A percentile compares a stretch with the other conserved stretches of the same genome.
phyloP scores from a whole-genome alignment of 306 rosid genomes.

The Pueraria montana region DNA sequence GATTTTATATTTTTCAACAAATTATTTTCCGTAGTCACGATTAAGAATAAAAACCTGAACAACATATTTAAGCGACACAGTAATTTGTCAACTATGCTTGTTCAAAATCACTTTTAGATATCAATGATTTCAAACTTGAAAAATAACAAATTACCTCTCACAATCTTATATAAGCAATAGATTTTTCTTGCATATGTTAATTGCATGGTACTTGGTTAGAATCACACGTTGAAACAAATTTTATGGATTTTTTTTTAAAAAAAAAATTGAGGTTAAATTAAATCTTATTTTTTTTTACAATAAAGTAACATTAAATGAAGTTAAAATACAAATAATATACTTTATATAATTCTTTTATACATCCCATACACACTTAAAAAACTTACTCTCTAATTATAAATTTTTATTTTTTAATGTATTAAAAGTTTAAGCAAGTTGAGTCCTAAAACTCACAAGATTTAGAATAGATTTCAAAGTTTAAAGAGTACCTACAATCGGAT shows the following conservation, averaged over 20 bases:
- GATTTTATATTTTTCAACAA: not conserved
- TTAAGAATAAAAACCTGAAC: not conserved
- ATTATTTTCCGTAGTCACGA: not conserved
- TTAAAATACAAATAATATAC: too few relatives aligned
- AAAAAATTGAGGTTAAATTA: not conserved
- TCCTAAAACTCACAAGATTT: too few relatives aligned
- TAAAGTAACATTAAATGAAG: not conserved
- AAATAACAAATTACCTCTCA: not conserved
- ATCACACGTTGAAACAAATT: not conserved
- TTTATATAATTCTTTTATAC: too few relatives aligned
- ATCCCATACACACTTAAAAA: too few relatives aligned
- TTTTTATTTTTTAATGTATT: too few relatives aligned
- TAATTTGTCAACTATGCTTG: not conserved
- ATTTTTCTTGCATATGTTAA: not conserved
- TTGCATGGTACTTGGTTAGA: not conserved
- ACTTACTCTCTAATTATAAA: too few relatives aligned
- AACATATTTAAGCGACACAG: not conserved
- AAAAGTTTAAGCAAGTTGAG: too few relatives aligned
- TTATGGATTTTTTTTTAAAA: not conserved
- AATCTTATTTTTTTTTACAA: not conserved
- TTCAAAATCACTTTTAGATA: not conserved
- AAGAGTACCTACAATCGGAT: too few relatives aligned
- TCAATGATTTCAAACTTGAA: not conserved
- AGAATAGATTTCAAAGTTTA: too few relatives aligned
- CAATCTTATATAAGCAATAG: not conserved